Evolutionary conservation across 2,329 filamentous ascomycete species (phyloP).

Genomic region (Botryotinia narcissicola): DNA sequence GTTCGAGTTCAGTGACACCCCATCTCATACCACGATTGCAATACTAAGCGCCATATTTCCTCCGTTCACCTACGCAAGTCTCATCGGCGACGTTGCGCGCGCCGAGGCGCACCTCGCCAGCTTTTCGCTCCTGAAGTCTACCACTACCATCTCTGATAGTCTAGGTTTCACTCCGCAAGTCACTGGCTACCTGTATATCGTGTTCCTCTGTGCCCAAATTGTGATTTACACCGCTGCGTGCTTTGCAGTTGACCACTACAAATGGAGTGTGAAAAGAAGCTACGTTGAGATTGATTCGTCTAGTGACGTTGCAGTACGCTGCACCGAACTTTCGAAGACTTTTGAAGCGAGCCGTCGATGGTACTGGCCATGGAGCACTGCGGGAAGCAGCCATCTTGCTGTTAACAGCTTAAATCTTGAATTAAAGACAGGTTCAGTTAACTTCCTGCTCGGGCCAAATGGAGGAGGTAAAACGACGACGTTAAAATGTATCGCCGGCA

Average conservation of each 20-base stretch:
- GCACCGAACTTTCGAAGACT: neutral
- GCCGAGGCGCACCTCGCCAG: neutral
- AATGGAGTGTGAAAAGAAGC: neutral
- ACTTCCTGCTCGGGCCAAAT: neutral
- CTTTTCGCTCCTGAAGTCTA: neutral
- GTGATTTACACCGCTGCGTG: neutral
- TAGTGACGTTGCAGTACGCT: neutral
- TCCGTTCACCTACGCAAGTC: neutral
- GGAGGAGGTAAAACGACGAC: neutral
- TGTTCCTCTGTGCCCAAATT: neutral
- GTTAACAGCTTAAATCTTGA: neutral
- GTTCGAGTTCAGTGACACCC: neutral
- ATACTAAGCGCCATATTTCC: neutral
- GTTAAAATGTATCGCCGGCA: neutral
- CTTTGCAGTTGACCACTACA: neutral
- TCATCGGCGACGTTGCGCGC: neutral
- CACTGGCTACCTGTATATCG: neutral
- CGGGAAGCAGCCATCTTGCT: neutral
- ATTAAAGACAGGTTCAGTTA: neutral
- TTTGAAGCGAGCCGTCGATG: neutral
- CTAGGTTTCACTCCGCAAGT: neutral
- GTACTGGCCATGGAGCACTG: constrained; percentile 1
- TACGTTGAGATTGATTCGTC: neutral
- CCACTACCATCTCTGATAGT: neutral
- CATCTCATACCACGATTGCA: neutral